phyloP scores from a whole-genome alignment of 129 eudicot species.

The Flaveria bidentis region DNA sequence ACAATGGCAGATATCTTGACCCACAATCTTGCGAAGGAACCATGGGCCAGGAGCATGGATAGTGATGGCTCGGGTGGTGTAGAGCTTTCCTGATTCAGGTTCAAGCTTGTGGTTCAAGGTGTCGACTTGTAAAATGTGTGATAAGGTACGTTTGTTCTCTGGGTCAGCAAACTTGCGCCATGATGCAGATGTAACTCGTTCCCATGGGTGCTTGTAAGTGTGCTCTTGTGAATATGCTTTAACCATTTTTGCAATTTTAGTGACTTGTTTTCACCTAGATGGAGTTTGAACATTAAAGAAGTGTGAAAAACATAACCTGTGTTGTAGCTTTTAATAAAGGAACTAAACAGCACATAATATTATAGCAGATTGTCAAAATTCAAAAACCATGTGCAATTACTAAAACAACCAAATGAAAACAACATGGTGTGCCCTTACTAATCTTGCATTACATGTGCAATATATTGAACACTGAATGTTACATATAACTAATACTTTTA shows the following conservation, averaged over 20 bases:
- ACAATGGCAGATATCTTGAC: slow-evolving; percentile 97
- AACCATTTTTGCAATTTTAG: slow-evolving; percentile 47
- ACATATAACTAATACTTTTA: background rate
- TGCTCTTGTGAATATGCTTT: slow-evolving; percentile 84
- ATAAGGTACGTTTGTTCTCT: slow-evolving; percentile 81
- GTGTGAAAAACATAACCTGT: background rate
- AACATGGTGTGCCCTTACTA: slow-evolving; percentile 8
- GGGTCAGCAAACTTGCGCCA: slow-evolving; percentile 99
- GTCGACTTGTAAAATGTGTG: slow-evolving; percentile 93
- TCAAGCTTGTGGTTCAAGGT: slow-evolving; percentile 86
- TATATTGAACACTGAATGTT: background rate
- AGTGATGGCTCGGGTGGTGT: slow-evolving; percentile 86
- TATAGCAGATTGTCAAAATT: background rate
- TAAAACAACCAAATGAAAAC: background rate
- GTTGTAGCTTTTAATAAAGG: background rate
- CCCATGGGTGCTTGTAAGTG: slow-evolving; percentile 87
- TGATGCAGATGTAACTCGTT: slow-evolving; percentile 82
- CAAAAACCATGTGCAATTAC: background rate
- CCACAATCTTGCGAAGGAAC: slow-evolving; percentile 81
- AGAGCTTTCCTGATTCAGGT: slow-evolving; percentile 65
- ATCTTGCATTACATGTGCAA: background rate
- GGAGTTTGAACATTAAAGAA: background rate
- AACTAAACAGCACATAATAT: background rate
- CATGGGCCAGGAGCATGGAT: slow-evolving; percentile 99
- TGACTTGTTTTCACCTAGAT: slow-evolving; percentile 28